Percentiles rank a stretch among this genome's conserved stretches.
Conservation (phyloP, 2,329 filamentous ascomycete genomes). For the Herpotrichia juniperi region DNA sequence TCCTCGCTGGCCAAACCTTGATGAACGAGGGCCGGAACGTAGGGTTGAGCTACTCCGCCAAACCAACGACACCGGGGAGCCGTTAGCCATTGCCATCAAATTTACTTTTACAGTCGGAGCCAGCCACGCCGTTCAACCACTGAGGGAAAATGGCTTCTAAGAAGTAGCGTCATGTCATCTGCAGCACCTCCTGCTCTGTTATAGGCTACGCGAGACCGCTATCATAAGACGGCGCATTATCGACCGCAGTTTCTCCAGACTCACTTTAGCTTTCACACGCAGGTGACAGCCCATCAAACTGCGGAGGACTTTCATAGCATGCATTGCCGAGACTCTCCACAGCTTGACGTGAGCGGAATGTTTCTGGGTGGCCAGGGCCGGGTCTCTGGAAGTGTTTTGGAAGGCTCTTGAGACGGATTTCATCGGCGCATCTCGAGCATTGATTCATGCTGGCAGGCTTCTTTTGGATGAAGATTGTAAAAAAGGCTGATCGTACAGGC, state of each 20-base stretch:
- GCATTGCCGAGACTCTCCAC: slow-evolving; percentile 34
- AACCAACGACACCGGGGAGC: neutral
- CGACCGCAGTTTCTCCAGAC: slow-evolving; percentile 25
- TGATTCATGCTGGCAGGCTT: slow-evolving; percentile 32
- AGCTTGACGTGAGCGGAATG: slow-evolving; percentile 31
- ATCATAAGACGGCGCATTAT: slow-evolving; percentile 34
- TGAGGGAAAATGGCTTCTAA: slow-evolving; percentile 14
- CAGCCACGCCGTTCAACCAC: slow-evolving; percentile 21
- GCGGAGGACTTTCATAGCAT: slow-evolving; percentile 31
- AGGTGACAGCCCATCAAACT: slow-evolving; percentile 30
- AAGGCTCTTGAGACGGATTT: slow-evolving; percentile 25
- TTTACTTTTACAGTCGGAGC: slow-evolving; percentile 27
- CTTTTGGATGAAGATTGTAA: slow-evolving; percentile 32
- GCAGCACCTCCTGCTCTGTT: slow-evolving; percentile 29
- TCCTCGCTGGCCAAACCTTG: slow-evolving; percentile 22
- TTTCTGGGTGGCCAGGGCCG: slow-evolving; percentile 27
- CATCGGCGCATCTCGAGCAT: slow-evolving; percentile 25
- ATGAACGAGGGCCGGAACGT: slow-evolving; percentile 12
- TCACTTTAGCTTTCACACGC: slow-evolving; percentile 25
- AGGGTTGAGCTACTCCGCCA: slow-evolving; percentile 2
- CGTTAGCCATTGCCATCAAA: slow-evolving; percentile 18
- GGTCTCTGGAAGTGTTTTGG: slow-evolving; percentile 28
- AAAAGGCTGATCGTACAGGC: slow-evolving; percentile 36
- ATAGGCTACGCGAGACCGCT: slow-evolving; percentile 26
- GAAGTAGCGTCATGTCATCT: slow-evolving; percentile 27